These are phyloP conservation scores for Iberis amara DNA, from an alignment of 441 rosid species.

Conservation along the genomic window DNA sequence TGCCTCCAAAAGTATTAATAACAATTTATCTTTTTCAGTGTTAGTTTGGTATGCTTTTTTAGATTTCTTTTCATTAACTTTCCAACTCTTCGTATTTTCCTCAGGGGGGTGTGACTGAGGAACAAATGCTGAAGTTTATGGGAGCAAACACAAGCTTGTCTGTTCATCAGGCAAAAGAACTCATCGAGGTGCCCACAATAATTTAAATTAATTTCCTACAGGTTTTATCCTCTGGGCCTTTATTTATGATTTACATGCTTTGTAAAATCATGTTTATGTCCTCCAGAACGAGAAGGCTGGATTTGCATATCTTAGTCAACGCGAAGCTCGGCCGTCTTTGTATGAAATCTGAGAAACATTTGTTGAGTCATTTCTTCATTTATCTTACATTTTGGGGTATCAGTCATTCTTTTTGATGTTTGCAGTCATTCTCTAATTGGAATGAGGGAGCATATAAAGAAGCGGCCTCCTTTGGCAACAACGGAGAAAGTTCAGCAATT, in stretches of 20 bases:
- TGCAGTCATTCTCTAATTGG: constrained; percentile 67
- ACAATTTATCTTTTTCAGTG: neutral
- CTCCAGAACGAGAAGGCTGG: constrained; percentile 80
- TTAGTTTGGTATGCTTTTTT: constrained; percentile 2
- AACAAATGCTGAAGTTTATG: constrained; percentile 91
- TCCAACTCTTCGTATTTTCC: constrained; percentile 21
- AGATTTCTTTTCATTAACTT: constrained; percentile 1
- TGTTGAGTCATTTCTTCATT: constrained; percentile 15
- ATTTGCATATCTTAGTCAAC: constrained; percentile 80
- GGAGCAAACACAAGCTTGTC: constrained; percentile 85
- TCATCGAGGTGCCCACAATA: constrained; percentile 61
- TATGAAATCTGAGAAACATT: constrained; percentile 40
- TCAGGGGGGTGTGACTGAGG: constrained; percentile 94
- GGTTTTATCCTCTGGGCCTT: constrained; percentile 2
- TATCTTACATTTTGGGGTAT: neutral
- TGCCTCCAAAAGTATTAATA: constrained; percentile 82
- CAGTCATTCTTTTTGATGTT: neutral
- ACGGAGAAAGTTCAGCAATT: constrained; percentile 90
- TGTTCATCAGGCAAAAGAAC: constrained; percentile 59
- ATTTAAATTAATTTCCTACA: no score
- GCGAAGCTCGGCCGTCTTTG: constrained; percentile 88
- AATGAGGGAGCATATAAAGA: constrained; percentile 93
- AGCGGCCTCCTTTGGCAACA: constrained; percentile 93
- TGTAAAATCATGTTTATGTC: constrained; percentile 20
- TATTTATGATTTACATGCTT: constrained; percentile 1